Percentiles rank a stretch among this genome's conserved stretches.
phyloP scores from a whole-genome alignment of 2,329 filamentous ascomycete genomes.

The Mycocentrospora acerina region DNA sequence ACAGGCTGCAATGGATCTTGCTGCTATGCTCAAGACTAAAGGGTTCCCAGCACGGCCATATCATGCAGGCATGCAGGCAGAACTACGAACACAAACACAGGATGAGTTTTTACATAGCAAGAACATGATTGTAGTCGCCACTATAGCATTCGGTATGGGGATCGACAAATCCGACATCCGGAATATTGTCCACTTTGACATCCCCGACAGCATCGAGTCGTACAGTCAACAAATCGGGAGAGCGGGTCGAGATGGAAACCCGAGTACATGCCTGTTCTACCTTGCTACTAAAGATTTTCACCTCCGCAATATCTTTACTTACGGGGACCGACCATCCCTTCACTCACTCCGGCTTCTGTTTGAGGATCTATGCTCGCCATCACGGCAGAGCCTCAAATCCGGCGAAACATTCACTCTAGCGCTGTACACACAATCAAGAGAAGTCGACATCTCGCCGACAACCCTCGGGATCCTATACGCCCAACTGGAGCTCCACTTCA shows the following conservation, averaged over 20 bases:
- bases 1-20: constrained; percentile 61
- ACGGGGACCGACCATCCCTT: constrained; percentile 60
- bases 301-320: constrained; percentile 60
- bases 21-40: constrained; percentile 62
- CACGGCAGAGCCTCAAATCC: constrained; percentile 31
- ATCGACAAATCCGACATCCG: constrained; percentile 96
- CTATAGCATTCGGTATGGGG: constrained; percentile 98
- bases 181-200: constrained; percentile 87
- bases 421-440: constrained; percentile 48
- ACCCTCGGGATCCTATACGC: constrained; percentile 59
- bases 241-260: constrained; percentile 83
- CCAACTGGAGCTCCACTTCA: constrained; percentile 61
- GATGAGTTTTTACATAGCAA: constrained; percentile 75
- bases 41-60: constrained; percentile 77
- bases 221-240: constrained; percentile 98
- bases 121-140: constrained; percentile 88
- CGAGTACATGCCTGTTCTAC: constrained; percentile 60
- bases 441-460: constrained; percentile 57
- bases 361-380: constrained; percentile 52
- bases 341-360: constrained; percentile 53
- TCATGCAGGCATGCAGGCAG: constrained; percentile 72
- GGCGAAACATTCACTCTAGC: constrained; percentile 52
- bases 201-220: constrained; percentile 92
- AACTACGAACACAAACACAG: constrained; percentile 70
- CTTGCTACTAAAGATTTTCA: constrained; percentile 60